Percentiles rank a stretch among this genome's conserved stretches.
Conservation (phyloP, 73 alveolate species). For the Blepharisma stoltei region DNA sequence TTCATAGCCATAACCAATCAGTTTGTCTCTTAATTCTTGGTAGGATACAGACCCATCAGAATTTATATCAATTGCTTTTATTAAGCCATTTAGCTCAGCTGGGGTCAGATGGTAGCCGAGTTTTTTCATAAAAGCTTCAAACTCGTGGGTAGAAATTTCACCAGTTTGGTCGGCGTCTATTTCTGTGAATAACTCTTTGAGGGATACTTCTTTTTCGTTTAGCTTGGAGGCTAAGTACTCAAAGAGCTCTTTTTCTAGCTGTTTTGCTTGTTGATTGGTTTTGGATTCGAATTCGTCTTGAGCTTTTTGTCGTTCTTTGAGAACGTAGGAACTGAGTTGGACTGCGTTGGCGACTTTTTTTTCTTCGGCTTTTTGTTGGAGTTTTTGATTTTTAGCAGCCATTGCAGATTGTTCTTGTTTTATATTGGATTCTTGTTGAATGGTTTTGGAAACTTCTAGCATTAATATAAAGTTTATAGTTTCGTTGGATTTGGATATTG, state of each 20-base stretch:
- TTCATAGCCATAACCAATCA: background rate
- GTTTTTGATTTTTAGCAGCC: too few relatives aligned
- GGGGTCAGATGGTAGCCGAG: constrained; percentile 1
- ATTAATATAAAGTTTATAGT: too few relatives aligned
- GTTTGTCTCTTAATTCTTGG: background rate
- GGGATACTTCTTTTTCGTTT: background rate
- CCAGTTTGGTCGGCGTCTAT: constrained; percentile 21
- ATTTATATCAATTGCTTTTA: background rate
- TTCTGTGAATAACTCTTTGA: background rate
- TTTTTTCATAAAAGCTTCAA: background rate
- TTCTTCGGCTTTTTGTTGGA: too few relatives aligned
- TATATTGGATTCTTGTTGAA: too few relatives aligned
- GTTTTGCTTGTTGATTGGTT: background rate
- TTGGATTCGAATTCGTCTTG: too few relatives aligned
- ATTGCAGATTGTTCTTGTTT: too few relatives aligned
- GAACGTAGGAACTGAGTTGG: too few relatives aligned
- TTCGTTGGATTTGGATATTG: too few relatives aligned
- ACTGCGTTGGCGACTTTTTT: too few relatives aligned
- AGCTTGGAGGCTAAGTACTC: constrained; percentile 6
- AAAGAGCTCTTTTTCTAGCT: constrained; percentile 21
- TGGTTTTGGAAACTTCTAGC: too few relatives aligned
- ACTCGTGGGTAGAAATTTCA: background rate
- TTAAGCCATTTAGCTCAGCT: background rate
- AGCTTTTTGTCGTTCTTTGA: too few relatives aligned
- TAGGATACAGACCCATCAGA: background rate